Evolutionary conservation across 140 eudicot genomes (phyloP).

Genomic region (Stevia rebaudiana): DNA sequence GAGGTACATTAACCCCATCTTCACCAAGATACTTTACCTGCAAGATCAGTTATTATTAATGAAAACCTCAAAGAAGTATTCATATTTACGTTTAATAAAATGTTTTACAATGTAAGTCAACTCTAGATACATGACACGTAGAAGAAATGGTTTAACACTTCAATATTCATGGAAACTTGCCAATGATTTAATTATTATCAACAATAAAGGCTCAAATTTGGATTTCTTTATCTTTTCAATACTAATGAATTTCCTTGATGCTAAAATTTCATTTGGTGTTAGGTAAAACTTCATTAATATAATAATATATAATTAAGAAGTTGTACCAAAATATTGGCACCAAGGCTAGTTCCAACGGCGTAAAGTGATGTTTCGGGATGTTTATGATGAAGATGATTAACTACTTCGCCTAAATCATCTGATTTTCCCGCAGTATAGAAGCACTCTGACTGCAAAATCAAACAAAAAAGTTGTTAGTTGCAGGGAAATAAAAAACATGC

Average conservation of each 20-base stretch:
- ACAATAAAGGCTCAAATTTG: neutral
- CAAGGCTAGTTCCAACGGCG: slow-evolving; percentile 83
- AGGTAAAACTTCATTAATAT: neutral
- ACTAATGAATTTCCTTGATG: neutral
- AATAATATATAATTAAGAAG: no score
- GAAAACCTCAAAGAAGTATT: slow-evolving; percentile 6
- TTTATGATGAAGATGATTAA: slow-evolving; percentile 49
- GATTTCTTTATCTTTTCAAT: neutral
- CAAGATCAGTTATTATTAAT: neutral
- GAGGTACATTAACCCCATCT: slow-evolving; percentile 58
- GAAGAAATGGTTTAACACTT: neutral
- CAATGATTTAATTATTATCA: neutral
- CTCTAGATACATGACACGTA: neutral
- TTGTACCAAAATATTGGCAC: slow-evolving; percentile 83
- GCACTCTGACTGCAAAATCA: slow-evolving; percentile 55
- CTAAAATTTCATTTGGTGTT: neutral
- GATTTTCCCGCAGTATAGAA: slow-evolving; percentile 86
- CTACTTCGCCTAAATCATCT: slow-evolving; percentile 60
- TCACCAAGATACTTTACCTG: slow-evolving; percentile 95
- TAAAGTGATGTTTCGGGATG: slow-evolving; percentile 63
- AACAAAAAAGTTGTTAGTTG: neutral
- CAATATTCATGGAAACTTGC: neutral
- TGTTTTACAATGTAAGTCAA: neutral
- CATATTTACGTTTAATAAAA: neutral
- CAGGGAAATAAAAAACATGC: neutral